These are phyloP conservation scores for Crassisporium funariophilum DNA, from an alignment of 768 basidiomycete species.

Conservation along the genomic window DNA sequence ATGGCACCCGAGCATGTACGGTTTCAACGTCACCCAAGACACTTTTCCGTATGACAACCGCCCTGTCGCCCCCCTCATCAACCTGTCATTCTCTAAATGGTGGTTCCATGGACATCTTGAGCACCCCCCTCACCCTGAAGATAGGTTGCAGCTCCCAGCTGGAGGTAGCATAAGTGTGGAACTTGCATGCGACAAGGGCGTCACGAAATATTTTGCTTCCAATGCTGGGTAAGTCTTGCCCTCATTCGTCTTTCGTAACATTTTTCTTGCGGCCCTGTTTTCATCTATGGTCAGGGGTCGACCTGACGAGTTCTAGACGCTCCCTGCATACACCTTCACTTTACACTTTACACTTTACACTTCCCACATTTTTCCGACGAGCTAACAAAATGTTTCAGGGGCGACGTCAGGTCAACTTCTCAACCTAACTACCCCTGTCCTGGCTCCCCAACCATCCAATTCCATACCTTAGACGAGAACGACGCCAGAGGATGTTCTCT, in stretches of 20 bases:
- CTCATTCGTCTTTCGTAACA: too few relatives aligned
- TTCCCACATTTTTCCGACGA: too few relatives aligned
- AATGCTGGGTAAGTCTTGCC: too few relatives aligned
- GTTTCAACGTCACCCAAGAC: constrained; percentile 61
- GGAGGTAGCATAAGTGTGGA: constrained; percentile 55
- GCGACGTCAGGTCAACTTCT: constrained; percentile 48
- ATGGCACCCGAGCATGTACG: constrained; percentile 62
- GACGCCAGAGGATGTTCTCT: constrained; percentile 67
- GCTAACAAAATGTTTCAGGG: too few relatives aligned
- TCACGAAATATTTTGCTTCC: constrained; percentile 58
- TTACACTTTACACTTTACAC: too few relatives aligned
- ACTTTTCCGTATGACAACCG: constrained; percentile 66
- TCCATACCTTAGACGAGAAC: constrained; percentile 55
- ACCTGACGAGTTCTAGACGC: too few relatives aligned
- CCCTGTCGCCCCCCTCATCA: constrained; percentile 48
- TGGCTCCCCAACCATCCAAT: constrained; percentile 41
- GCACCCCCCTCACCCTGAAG: constrained; percentile 55
- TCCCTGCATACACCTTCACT: too few relatives aligned
- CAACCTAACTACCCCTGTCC: constrained; percentile 58
- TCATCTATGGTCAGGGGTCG: too few relatives aligned
- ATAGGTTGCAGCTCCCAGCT: constrained; percentile 62
- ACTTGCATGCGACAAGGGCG: constrained; percentile 60
- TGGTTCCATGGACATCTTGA: constrained; percentile 67
- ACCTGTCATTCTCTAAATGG: constrained; percentile 56
- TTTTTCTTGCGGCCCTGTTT: too few relatives aligned